Conservation (phyloP, 2,329 filamentous ascomycete species). For the Pseudocercospora fuligena region DNA sequence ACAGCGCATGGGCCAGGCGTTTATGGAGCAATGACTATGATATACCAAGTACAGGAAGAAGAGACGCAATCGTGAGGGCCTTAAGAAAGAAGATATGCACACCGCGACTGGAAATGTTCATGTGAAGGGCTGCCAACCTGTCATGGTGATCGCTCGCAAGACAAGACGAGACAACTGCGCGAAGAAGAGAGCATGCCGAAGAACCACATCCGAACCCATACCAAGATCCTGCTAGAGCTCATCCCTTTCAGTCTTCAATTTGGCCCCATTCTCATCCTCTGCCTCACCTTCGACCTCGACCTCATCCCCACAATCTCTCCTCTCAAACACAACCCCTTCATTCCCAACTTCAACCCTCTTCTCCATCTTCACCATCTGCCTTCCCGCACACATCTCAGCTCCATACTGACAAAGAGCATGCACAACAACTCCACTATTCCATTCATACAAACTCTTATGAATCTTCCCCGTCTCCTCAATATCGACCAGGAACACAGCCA, state of each 20-base stretch:
- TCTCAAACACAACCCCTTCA: not conserved
- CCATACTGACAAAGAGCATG: not conserved
- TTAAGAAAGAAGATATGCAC: not conserved
- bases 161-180: too few relatives aligned
- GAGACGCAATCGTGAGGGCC: not conserved
- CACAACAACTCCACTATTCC: not conserved
- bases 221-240: not conserved
- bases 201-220: too few relatives aligned
- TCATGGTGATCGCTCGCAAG: too few relatives aligned
- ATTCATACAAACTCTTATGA: not conserved
- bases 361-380: not conserved
- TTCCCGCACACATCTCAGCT: not conserved
- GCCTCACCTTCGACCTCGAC: too few relatives aligned
- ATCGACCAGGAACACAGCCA: not conserved
- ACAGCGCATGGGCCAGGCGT: conserved; percentile 27
- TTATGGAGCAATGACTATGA: conserved; percentile 11
- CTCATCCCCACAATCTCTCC: not conserved
- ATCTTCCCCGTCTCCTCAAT: not conserved
- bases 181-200: too few relatives aligned
- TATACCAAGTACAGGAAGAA: conserved; percentile 5
- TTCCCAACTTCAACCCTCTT: not conserved
- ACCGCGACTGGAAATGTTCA: too few relatives aligned
- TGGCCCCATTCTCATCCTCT: not conserved
- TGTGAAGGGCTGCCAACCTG: too few relatives aligned
- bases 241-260: not conserved